A percentile compares a stretch with the other conserved stretches of the same genome.
phyloP scores from a whole-genome alignment of 2,329 filamentous ascomycete species.

The Arthrobotrys megalospora region DNA sequence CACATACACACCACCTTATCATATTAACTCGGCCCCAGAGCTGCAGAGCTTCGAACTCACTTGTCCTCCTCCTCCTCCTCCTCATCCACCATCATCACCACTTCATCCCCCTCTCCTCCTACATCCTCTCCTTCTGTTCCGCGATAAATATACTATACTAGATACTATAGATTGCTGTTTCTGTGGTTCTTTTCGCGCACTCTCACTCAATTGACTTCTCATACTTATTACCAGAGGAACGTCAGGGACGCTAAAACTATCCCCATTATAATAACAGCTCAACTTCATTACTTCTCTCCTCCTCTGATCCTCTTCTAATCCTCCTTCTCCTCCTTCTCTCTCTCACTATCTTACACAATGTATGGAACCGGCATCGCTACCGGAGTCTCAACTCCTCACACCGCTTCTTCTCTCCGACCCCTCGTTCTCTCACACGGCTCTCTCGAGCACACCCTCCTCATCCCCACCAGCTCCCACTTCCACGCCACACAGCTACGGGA shows the following conservation, averaged over 20 bases:
- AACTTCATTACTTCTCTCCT: background rate
- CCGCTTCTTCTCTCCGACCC: slow-evolving; percentile 90
- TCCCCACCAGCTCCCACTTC: slow-evolving; percentile 95
- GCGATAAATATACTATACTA: background rate
- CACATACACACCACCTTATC: slow-evolving; percentile 57
- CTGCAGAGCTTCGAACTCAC: slow-evolving; percentile 4
- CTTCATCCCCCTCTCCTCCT: slow-evolving; percentile 16
- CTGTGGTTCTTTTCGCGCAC: background rate
- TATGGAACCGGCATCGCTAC: slow-evolving; percentile 89
- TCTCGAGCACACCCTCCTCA: slow-evolving; percentile 95
- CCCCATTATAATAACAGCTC: background rate
- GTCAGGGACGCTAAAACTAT: background rate
- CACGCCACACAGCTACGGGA: slow-evolving; percentile 96
- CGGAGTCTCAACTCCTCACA: slow-evolving; percentile 95
- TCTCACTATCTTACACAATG: slow-evolving; percentile 74
- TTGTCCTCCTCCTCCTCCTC: slow-evolving; percentile 1
- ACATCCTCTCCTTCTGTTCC: slow-evolving; percentile 10
- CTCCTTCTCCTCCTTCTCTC: slow-evolving; percentile 5
- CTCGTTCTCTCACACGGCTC: slow-evolving; percentile 92
- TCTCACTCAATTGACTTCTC: slow-evolving; percentile 23
- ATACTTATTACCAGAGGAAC: slow-evolving; percentile 65
- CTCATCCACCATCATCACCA: background rate
- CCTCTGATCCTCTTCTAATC: no score
- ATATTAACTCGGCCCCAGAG: slow-evolving; percentile 18
- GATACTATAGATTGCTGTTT: slow-evolving; percentile 2